Base-by-base conservation (phyloP, 768 basidiomycete genomes). In the Holtermannia corniformis region DNA sequence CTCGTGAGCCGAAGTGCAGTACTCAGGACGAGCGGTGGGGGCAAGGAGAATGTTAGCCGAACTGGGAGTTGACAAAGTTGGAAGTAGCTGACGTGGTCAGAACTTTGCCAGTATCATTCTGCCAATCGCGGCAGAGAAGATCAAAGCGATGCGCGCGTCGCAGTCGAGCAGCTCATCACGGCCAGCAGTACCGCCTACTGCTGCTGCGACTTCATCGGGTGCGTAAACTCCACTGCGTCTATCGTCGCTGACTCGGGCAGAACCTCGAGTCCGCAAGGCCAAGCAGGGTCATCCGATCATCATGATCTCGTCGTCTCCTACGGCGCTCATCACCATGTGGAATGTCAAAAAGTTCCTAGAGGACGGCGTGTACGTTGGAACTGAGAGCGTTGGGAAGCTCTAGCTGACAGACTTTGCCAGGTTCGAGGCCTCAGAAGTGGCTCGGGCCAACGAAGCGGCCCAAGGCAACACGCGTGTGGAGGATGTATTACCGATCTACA, bases 321-420 rank as follows among this genome's bases (percentile, higher is more conserved):
- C 93, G 1, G 83, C 90, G 2, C 80, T 99, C 51, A 84, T 99
- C 67, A 95, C 90, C 4, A 95, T 99, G 89, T 83, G 91, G 79
- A 99, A 99, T 65, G 89, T 97, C 51, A 87, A 87, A 71, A 81
- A 80, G 26, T 95, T 97, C 74, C 74, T 99, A 14, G 89, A 96
- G 75, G 89, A 96, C 64, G 81, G 88, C 0, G 75, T 80, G 84
- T 88, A 72, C 54, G 82, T 72, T 2, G 10, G 22, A n/a, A n/a
- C 32, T 37, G 32, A 37, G 16, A 16, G 10, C 16, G 32, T 37
- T 7, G 7, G 32, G 32, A 26, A 10, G 19, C 19, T 21, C 19
- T 21, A 7, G 46, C 46, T 47, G n/a, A 26, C 12, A 11, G 14
- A n/a, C n/a, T n/a, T 12, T 27, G 13, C 3, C 41, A 68, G 66